A percentile compares a stretch with the other conserved stretches of the same genome.
Conservation (phyloP, 257 asterid genomes). For the Haberlea rhodopensis region DNA sequence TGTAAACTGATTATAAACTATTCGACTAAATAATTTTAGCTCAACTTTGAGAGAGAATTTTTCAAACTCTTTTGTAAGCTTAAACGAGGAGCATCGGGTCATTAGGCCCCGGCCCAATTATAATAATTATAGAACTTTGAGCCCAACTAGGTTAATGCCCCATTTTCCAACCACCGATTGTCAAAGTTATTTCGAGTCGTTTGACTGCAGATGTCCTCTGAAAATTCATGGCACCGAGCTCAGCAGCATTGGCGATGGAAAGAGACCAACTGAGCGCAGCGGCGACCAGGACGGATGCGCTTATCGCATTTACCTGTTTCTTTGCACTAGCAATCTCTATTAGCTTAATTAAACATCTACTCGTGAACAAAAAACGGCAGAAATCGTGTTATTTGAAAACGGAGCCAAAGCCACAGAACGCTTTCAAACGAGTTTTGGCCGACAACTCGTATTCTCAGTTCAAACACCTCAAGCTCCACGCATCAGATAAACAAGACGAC, state of each 20-base stretch:
- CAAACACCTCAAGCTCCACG: conserved; percentile 58
- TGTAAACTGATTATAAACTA: no score
- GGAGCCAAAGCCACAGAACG: conserved; percentile 67
- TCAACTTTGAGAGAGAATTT: no score
- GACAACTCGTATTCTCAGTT: conserved; percentile 80
- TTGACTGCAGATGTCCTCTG: no score
- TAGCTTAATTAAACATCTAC: conserved; percentile 34
- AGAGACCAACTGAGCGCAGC: conserved; percentile 37
- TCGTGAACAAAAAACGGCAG: conserved; percentile 25
- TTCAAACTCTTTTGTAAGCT: no score
- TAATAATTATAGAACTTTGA: no score
- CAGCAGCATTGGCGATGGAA: conserved; percentile 38
- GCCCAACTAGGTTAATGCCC: not conserved
- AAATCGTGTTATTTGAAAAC: conserved; percentile 55
- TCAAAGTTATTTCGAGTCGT: not conserved
- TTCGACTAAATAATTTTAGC: no score
- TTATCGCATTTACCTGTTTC: conserved; percentile 43
- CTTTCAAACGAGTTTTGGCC: conserved; percentile 69
- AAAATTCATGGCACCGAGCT: not conserved
- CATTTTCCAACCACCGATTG: not conserved
- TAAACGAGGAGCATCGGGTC: not conserved
- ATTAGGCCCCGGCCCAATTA: not conserved
- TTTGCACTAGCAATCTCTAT: conserved; percentile 55
- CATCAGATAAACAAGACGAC: conserved; percentile 25
- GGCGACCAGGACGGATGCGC: conserved; percentile 25